Base-by-base conservation (phyloP, 768 basidiomycete species). In the Rhodotorula toruloides region DNA sequence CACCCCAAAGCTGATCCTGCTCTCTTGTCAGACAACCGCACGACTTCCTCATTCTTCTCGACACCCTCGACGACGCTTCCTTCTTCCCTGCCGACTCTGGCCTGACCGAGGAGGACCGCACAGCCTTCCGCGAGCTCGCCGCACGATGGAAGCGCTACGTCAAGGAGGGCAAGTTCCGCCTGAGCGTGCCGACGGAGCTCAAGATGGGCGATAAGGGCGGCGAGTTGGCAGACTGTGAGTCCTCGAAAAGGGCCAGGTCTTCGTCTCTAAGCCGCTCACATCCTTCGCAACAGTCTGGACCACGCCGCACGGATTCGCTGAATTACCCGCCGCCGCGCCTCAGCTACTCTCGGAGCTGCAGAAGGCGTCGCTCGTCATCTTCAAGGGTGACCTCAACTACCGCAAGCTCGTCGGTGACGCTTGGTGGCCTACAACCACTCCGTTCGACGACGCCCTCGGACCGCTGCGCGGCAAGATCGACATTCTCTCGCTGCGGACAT, bases 381-480 rank as follows among this genome's bases (percentile, higher is more conserved):
- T 93, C 80, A 94, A 94, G 81, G 91, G 91, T 17, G 91, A 93
- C 80, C 29, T 32, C 10, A 46, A 37, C 29, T 34, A 25, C 36
- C 34, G 48, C 49, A 97, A 90, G 74, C 82, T 98, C 40, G 87
- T 90, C 0, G 89, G 89, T 8, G 94, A 99, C 76, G 81, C 92
- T 36, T 80, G 81, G 73, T 99, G 94, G 94, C 88, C 89, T 0
- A 82, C 85, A 2, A 85, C 85, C 58, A 90, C 89, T 2, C 78
- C 88, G 0, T 91, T 94, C 75, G 78, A 81, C 32, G 78, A 80
- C 5, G 91, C 90, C 0, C 77, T 96, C 19, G 90, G 89, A 9
- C 88, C 89, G 4, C 78, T 97, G 16, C 84, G 84, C 0, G 88
- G 89, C 2, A 79, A 85, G 14, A 89, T 94, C 78, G 87, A 88